A percentile compares a stretch with the other conserved stretches of the same genome.
These are phyloP conservation scores for Aspergillus sp. DNA, from an alignment of 2,329 filamentous ascomycete species.

Conservation along the genomic window DNA sequence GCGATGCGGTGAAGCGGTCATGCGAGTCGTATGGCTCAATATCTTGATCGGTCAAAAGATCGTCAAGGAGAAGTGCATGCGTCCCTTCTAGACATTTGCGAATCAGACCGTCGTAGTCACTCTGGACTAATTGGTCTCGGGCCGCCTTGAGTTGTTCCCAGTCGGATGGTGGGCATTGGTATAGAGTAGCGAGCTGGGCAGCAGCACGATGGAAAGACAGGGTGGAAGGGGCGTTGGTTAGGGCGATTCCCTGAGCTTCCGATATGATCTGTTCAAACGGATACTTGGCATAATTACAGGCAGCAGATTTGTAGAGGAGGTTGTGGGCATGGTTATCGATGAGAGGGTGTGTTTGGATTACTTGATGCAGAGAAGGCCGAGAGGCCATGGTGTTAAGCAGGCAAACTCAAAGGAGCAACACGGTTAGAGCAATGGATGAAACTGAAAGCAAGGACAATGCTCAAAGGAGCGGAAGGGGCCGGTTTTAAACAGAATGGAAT, in stretches of 20 bases:
- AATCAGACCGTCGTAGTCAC: conserved; percentile 58
- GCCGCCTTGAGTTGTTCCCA: conserved; percentile 59
- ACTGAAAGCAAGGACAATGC: not conserved
- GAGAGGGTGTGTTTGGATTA: conserved; percentile 42
- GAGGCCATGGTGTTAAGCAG: conserved; percentile 21
- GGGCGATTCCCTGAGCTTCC: conserved; percentile 69
- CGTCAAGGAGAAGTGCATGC: conserved; percentile 74
- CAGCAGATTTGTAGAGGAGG: conserved; percentile 35
- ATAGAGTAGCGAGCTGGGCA: conserved; percentile 65
- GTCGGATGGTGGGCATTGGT: conserved; percentile 59
- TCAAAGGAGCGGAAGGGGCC: conserved; percentile 26
- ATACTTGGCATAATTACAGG: conserved; percentile 34
- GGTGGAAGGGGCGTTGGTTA: conserved; percentile 61
- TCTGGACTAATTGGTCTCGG: conserved; percentile 48
- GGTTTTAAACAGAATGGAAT: conserved; percentile 11
- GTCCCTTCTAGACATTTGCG: conserved; percentile 68
- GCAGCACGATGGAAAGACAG: conserved; percentile 70
- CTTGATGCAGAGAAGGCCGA: conserved; percentile 32
- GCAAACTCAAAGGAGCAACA: not conserved
- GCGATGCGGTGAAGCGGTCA: conserved; percentile 61
- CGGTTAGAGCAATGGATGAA: not conserved
- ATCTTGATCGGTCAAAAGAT: conserved; percentile 62
- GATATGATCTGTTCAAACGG: conserved; percentile 66
- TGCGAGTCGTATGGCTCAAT: conserved; percentile 65
- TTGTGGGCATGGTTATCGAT: conserved; percentile 53